phyloP scores from a whole-genome alignment of 192 early-diverging fungal genomes.

The Neocallimastix lanati region DNA sequence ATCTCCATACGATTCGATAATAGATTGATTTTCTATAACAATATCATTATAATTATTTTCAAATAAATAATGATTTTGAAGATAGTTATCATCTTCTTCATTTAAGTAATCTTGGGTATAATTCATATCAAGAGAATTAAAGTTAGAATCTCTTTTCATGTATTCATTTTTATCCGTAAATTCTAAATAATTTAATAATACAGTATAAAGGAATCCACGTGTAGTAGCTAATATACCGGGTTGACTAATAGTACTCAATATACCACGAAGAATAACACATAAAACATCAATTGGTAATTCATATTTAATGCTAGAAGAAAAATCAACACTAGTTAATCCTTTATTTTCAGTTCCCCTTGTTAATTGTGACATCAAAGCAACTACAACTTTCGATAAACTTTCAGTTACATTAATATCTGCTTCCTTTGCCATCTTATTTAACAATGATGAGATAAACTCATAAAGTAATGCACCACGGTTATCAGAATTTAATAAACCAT shows the following conservation, averaged over 20 bases:
- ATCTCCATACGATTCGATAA: slow-evolving; percentile 36
- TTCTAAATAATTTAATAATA: background rate
- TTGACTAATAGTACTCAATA: background rate
- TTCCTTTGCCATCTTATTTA: slow-evolving; percentile 11
- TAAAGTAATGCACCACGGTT: slow-evolving; percentile 33
- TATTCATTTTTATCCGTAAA: background rate
- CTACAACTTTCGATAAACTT: slow-evolving; percentile 28
- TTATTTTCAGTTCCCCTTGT: background rate
- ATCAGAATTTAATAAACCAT: slow-evolving; percentile 42
- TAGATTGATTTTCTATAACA: slow-evolving; percentile 3
- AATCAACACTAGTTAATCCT: background rate
- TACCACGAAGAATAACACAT: background rate
- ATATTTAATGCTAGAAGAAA: background rate
- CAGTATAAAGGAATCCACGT: background rate
- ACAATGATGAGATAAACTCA: slow-evolving; percentile 47
- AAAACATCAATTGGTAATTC: background rate
- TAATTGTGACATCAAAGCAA: slow-evolving; percentile 35
- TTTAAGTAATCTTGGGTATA: background rate
- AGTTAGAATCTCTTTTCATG: background rate
- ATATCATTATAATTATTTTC: background rate
- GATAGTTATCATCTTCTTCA: background rate
- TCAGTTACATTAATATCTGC: slow-evolving; percentile 24
- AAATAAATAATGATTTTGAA: background rate
- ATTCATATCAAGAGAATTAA: background rate
- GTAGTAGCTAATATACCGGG: background rate